These are phyloP conservation scores for Mercurialis annua DNA, from an alignment of 345 rosid species.

Conservation along the genomic window DNA sequence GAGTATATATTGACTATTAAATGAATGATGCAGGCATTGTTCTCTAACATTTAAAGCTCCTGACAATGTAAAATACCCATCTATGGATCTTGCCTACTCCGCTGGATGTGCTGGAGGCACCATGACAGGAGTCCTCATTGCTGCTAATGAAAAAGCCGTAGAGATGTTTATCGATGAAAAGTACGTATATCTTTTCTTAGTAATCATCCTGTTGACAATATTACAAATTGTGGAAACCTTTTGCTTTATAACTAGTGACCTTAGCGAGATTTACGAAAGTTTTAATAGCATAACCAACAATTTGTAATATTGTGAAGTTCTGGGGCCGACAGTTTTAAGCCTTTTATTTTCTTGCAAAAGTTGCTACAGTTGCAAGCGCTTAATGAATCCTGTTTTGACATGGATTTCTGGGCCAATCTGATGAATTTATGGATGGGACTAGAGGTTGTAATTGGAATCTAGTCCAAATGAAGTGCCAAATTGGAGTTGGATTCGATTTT, in stretches of 20 bases:
- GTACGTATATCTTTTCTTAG: conserved; percentile 38
- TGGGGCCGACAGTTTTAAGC: not conserved
- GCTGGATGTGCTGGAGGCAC: conserved; percentile 99
- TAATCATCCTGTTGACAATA: not conserved
- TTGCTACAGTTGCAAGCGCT: not conserved
- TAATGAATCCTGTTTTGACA: not conserved
- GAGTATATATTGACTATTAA: conserved; percentile 1
- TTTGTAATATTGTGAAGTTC: no score
- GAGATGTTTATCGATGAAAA: conserved; percentile 78
- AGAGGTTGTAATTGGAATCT: no score
- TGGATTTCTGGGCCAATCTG: no score
- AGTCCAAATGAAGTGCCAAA: no score
- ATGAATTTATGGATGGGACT: no score
- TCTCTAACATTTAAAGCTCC: conserved; percentile 87
- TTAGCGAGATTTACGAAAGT: not conserved
- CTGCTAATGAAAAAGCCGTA: conserved; percentile 88
- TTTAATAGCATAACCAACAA: not conserved
- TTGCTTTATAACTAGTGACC: not conserved
- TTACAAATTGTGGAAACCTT: not conserved
- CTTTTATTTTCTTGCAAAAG: not conserved
- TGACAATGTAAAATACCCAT: conserved; percentile 84
- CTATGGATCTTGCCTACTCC: conserved; percentile 91
- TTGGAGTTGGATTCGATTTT: no score
- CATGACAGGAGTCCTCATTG: conserved; percentile 98
- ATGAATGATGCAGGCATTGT: conserved; percentile 57